Base-by-base conservation (phyloP, 2,329 filamentous ascomycete species). In the Penicillium sclerotigenum region DNA sequence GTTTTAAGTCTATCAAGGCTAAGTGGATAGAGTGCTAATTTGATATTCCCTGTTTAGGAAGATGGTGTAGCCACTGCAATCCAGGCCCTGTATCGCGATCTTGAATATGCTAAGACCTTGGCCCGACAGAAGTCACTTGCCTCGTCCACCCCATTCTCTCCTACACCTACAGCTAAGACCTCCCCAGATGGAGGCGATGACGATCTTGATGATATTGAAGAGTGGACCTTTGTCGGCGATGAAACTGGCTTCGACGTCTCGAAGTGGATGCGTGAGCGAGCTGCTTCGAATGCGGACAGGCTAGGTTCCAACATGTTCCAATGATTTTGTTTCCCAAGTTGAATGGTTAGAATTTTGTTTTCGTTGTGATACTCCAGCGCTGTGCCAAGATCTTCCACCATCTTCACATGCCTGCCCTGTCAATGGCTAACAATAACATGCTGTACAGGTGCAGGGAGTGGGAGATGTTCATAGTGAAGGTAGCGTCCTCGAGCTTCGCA, bases 41-140 rank as follows among this genome's bases (percentile, higher is more conserved):
- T 14, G 9, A 41, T 41, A 28, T 26, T 24, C 51, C 29, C 28
- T 56, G 56, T 42, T 20, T 59, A 95, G 88, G 93, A 99, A 73
- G 86, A 91, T 62, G 94, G 94, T 34, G 91, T 97, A n/a, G 86
- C 88, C 46, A 89, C 82, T 5, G 94, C 93, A 6, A 94, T 97
- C 59, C 90, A 96, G 73, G 89, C 86, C 58, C 90, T 99, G 54
- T 99, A 97, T 71, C 88, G 94, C 40, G 93, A 97, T 71, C 82
- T 97, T 54, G 94, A 97, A 70, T 97, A 97, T 67, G 92, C 94
- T 36, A 89, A 85, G 73, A 88, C 87, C 16, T 80, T 97, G 42
- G 88, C 96, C 71, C 89, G 88, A 73, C 83, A 86, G 67, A 77
- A 73, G 47, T 71, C 69, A 2, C 75, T 68, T 47, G 58, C 66